These are phyloP conservation scores for Sporothrix inflata DNA, from an alignment of 2,329 filamentous ascomycete species.

Conservation along the genomic window DNA sequence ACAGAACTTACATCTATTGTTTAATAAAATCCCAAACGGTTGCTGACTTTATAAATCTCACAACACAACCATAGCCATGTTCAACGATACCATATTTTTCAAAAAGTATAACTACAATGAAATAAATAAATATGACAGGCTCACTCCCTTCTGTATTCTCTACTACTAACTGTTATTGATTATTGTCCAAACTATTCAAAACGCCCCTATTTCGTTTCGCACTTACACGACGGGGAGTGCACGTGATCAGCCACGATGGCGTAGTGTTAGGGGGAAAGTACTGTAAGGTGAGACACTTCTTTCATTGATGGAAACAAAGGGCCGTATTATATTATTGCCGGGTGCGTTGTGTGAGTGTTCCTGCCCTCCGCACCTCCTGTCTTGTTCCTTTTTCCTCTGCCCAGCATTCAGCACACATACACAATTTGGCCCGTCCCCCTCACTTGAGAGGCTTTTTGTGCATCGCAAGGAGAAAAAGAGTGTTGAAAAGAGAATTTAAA, in stretches of 20 bases:
- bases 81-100: no score
- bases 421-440: not conserved
- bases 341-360: no score
- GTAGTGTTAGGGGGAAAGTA: not conserved
- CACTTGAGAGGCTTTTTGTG: not conserved
- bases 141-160: no score
- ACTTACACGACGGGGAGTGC: not conserved
- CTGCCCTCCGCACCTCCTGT: not conserved
- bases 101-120: no score
- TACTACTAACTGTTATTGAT: not conserved
- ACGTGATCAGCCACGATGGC: conserved; percentile 34
- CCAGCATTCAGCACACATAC: not conserved
- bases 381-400: not conserved
- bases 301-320: conserved; percentile 11
- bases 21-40: no score
- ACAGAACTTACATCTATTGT: no score
- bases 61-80: no score
- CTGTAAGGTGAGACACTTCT: not conserved
- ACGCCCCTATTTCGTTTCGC: not conserved
- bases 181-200: not conserved
- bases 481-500: not conserved
- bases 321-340: not conserved
- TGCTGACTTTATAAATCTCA: no score
- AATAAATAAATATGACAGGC: no score
- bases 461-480: not conserved